Base-by-base conservation (phyloP, 352 stramenopile genomes). In the Pilasporangium apinafurcum region DNA sequence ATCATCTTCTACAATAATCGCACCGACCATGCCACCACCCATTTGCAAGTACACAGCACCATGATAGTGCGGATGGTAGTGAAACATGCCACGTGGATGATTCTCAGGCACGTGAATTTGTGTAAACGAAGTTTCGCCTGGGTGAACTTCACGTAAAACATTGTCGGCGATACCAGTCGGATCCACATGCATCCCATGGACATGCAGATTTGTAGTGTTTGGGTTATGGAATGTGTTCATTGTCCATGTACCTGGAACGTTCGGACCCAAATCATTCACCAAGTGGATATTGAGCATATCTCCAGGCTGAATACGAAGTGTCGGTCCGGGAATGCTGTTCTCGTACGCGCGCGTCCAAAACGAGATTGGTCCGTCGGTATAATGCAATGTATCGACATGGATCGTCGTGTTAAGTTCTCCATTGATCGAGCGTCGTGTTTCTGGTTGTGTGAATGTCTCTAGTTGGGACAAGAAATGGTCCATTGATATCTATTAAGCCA, bases 11-110 rank as follows among this genome's bases (percentile, higher is more conserved):
- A 88, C 71, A 3, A 85, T 45, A 24, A 83, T 59, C 9, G 63
- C 68, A 18, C 77, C 76, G 9, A 72, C 73, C 66, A 92, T 89
- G 6, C 77, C 81, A 10, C 82, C 82, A 3, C 65, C 68, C 48
- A 90, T 75, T 46, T 95, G 83, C 44, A 83, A 29, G 38, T 81
- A 78, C 16, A 88, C 83, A 0, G 58, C 78, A 10, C 74, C 78
- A 48, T 89, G 78, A 48, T 79, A 85, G 62, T 94, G 82, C 37
- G 82, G 79, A 46, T 94, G 82, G 60, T 94, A 94, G 56, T 87
- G 78, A 50, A 86, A 94, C 8, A 85, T 47, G 4, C 82, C 82
- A 27, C 69, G 64, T 13, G 77, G 79, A 35, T 94, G 82, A 37
- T 80, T 67, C 14, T 42, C 34, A 2, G 74, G 77, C 17, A 94